A percentile compares a stretch with the other conserved stretches of the same genome.
phyloP scores from a whole-genome alignment of 441 rosid species.

The Euphorbia corollata region DNA sequence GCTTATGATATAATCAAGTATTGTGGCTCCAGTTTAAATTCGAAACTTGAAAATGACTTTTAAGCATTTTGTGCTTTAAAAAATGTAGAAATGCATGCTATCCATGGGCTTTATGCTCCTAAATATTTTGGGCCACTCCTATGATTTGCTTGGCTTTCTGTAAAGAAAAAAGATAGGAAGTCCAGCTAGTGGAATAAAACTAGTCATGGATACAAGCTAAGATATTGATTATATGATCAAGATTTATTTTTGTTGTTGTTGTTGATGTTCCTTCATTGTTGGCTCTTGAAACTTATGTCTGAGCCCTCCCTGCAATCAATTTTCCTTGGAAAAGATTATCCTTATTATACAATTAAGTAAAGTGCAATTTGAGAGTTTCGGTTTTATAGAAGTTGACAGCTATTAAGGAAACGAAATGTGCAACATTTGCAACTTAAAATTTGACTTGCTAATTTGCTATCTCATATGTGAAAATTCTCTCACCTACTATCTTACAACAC shows the following conservation, averaged over 20 bases:
- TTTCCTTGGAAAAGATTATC: background rate
- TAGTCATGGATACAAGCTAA: background rate
- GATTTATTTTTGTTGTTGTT: too few relatives aligned
- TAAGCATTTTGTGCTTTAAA: too few relatives aligned
- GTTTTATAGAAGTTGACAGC: background rate
- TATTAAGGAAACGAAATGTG: background rate
- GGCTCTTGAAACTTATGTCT: too few relatives aligned
- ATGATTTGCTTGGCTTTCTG: background rate
- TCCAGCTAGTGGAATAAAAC: background rate
- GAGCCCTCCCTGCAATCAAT: background rate
- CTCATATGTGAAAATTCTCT: background rate
- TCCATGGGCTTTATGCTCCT: background rate
- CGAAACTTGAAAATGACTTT: background rate
- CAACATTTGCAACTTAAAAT: background rate
- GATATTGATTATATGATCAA: too few relatives aligned
- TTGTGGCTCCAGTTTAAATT: background rate
- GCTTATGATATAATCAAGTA: background rate
- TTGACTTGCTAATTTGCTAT: background rate
- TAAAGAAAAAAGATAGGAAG: too few relatives aligned
- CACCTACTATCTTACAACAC: background rate
- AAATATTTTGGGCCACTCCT: background rate
- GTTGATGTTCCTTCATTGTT: too few relatives aligned
- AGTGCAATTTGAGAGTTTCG: background rate
- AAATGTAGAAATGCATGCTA: background rate
- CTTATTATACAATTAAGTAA: background rate